These are phyloP conservation scores for Trichosporon sp. DNA, from an alignment of 1,284 basidiomycete species.

Conservation along the genomic window DNA sequence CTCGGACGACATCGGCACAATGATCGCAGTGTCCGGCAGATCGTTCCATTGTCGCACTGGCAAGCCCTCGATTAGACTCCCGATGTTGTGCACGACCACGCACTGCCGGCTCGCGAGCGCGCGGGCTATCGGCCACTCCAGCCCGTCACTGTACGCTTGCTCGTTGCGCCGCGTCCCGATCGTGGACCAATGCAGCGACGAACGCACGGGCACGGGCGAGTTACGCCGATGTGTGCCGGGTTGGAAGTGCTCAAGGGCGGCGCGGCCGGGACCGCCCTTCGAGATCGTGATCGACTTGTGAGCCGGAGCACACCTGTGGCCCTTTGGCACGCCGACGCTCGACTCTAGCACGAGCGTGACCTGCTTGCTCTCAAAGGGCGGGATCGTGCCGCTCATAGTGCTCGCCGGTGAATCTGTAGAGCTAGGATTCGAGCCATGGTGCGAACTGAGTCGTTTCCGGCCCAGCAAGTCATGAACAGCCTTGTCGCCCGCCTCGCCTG, in stretches of 20 bases:
- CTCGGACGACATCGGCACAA: slow-evolving; percentile 23
- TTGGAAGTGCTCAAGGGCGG: background rate
- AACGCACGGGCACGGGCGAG: background rate
- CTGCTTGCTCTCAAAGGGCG: slow-evolving; percentile 8
- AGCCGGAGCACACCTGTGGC: slow-evolving; percentile 34
- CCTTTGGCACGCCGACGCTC: slow-evolving; percentile 41
- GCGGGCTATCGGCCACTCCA: slow-evolving; percentile 48
- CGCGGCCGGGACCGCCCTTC: background rate
- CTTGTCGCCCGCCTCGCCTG: background rate
- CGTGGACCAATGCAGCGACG: background rate
- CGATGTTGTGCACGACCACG: slow-evolving; percentile 53
- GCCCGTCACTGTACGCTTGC: background rate
- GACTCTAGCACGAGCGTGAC: slow-evolving; percentile 29
- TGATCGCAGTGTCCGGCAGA: slow-evolving; percentile 37
- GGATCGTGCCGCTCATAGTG: background rate
- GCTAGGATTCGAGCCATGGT: background rate
- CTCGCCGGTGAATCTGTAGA: background rate
- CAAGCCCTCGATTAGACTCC: slow-evolving; percentile 43
- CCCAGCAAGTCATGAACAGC: background rate
- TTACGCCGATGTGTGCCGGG: background rate
- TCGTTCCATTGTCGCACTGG: slow-evolving; percentile 53
- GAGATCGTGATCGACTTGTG: background rate
- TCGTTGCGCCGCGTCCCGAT: background rate
- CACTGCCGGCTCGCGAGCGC: slow-evolving; percentile 47
- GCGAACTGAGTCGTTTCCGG: background rate